Evolutionary conservation across 2,329 filamentous ascomycete species (phyloP).

Genomic region (Clonostachys sp.): DNA sequence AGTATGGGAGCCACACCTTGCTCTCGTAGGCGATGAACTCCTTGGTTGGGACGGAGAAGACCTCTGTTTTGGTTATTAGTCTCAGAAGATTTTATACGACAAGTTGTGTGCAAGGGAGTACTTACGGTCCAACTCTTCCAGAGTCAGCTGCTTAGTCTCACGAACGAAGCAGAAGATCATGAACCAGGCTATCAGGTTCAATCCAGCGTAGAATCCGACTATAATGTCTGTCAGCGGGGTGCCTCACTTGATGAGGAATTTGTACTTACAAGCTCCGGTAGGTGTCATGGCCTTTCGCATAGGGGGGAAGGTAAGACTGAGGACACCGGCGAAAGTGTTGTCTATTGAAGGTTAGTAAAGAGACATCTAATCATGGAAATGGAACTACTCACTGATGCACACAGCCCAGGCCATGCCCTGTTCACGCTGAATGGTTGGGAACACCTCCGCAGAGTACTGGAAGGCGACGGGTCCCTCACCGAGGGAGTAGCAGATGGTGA

Average conservation of each 20-base stretch:
- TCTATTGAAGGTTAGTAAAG: slow-evolving; percentile 1
- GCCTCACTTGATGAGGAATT: neutral
- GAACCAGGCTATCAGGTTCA: slow-evolving; percentile 48
- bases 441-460: slow-evolving; percentile 30
- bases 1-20: slow-evolving; percentile 26
- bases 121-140: slow-evolving; percentile 43
- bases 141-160: slow-evolving; percentile 51
- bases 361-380: no score
- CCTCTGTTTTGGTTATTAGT: slow-evolving; percentile 8
- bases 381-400: slow-evolving; percentile 20
- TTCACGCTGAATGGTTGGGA: slow-evolving; percentile 28
- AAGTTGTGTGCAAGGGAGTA: neutral
- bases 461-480: slow-evolving; percentile 29
- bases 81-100: neutral
- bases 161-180: slow-evolving; percentile 50
- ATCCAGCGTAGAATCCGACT: slow-evolving; percentile 46
- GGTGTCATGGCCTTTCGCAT: slow-evolving; percentile 28
- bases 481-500: slow-evolving; percentile 26
- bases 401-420: slow-evolving; percentile 32
- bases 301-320: slow-evolving; percentile 46
- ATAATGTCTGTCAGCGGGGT: neutral
- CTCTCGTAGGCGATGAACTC: slow-evolving; percentile 23
- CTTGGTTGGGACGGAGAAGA: slow-evolving; percentile 22
- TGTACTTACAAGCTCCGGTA: slow-evolving; percentile 24
- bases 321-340: slow-evolving; percentile 27